A percentile compares a stretch with the other conserved stretches of the same genome.
phyloP scores from a whole-genome alignment of 2,329 filamentous ascomycete species.

The Fusarium austroafricanum region DNA sequence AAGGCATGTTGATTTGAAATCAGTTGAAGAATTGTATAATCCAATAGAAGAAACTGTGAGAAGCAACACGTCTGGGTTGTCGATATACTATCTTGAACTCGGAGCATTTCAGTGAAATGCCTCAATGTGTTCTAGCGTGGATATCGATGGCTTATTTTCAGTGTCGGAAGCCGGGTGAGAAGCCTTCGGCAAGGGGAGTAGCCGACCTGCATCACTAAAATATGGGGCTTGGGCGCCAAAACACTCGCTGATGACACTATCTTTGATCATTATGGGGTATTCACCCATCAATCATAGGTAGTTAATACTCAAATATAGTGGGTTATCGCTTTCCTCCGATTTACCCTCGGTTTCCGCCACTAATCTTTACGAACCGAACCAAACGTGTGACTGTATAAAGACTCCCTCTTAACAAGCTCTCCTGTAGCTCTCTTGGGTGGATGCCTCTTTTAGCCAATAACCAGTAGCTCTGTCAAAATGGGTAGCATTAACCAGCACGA shows the following conservation, averaged over 20 bases:
- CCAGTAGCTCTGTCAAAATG: conserved; percentile 10
- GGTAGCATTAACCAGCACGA: conserved; percentile 22
- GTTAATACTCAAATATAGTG: not conserved
- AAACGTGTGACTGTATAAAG: conserved; percentile 24
- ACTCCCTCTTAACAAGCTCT: conserved; percentile 13
- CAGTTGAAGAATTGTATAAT: too few species aligned
- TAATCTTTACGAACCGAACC: not conserved
- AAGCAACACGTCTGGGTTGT: not conserved
- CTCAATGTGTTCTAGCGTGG: conserved; percentile 7
- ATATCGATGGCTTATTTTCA: not conserved
- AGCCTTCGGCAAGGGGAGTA: conserved; percentile 17
- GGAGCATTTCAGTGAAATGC: not conserved
- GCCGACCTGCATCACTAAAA: conserved; percentile 7
- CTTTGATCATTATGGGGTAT: not conserved
- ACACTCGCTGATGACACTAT: not conserved
- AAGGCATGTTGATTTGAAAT: conserved; percentile 10
- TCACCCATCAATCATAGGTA: not conserved
- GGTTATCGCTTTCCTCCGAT: not conserved
- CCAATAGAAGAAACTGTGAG: not conserved
- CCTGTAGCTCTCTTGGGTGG: not conserved
- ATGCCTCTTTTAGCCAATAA: conserved; percentile 7
- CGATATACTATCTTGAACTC: not conserved
- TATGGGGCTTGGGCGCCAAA: conserved; percentile 6
- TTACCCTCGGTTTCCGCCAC: conserved; percentile 7
- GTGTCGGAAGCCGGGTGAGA: conserved; percentile 27